A percentile compares a stretch with the other conserved stretches of the same genome.
Evolutionary conservation across 2,329 filamentous ascomycete species (phyloP).

Genomic region (Colletotrichum tabaci): DNA sequence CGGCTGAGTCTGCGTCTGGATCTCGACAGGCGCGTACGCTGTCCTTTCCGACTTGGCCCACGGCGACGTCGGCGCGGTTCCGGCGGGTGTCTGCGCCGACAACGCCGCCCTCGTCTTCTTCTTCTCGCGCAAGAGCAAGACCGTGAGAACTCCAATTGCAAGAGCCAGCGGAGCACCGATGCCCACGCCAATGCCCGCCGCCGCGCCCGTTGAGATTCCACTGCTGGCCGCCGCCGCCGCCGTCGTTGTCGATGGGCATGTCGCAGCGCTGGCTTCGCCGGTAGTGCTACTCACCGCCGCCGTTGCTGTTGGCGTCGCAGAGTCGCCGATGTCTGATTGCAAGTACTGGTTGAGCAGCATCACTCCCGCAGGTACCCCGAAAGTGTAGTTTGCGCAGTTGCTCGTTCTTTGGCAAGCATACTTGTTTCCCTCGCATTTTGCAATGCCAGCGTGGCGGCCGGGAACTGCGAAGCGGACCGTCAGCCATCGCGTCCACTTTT

Average conservation of each 20-base stretch:
- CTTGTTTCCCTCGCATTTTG: constrained; percentile 2
- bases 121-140: constrained; percentile 38
- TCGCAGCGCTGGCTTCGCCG: neutral
- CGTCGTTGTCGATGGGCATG: constrained; percentile 1
- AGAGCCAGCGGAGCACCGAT: constrained; percentile 33
- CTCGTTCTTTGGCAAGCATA: constrained; percentile 24
- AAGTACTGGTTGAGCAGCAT: constrained; percentile 33
- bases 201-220: constrained; percentile 33
- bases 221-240: neutral
- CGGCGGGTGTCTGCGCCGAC: neutral
- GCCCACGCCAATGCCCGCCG: constrained; percentile 32
- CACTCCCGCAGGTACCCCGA: constrained; percentile 5
- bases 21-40: constrained; percentile 8
- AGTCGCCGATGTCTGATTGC: constrained; percentile 9
- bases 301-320: neutral
- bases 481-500: neutral
- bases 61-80: neutral
- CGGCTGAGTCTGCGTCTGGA: neutral
- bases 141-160: constrained; percentile 13
- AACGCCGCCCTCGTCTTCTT: constrained; percentile 25
- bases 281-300: neutral
- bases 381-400: constrained; percentile 34
- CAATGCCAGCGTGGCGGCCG: neutral
- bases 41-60: constrained; percentile 20
- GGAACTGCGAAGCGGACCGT: constrained; percentile 8